These are phyloP conservation scores for Sporothrix inflata DNA, from an alignment of 2,329 filamentous ascomycete species.

Conservation along the genomic window DNA sequence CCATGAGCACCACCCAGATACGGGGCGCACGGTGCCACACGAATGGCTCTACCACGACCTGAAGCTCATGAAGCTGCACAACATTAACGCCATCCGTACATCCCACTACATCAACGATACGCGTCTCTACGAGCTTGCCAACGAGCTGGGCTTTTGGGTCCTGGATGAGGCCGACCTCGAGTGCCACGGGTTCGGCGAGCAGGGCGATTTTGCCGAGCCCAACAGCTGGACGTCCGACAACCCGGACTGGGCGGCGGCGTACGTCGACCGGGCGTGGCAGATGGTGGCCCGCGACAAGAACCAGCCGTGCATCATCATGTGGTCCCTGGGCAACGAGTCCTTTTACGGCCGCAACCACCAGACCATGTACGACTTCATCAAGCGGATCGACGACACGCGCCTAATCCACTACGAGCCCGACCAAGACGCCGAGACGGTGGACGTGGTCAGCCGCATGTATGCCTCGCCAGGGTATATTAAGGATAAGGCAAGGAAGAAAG, in stretches of 20 bases:
- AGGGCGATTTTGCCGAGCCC: slow-evolving; percentile 31
- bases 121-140: slow-evolving; percentile 61
- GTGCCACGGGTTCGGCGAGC: slow-evolving; percentile 38
- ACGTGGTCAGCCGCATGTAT: slow-evolving; percentile 68
- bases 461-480: slow-evolving; percentile 49
- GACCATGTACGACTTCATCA: slow-evolving; percentile 66
- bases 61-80: slow-evolving; percentile 69
- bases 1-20: slow-evolving; percentile 69
- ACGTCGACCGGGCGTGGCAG: slow-evolving; percentile 66
- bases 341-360: slow-evolving; percentile 67
- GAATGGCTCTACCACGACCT: slow-evolving; percentile 67
- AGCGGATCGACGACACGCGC: slow-evolving; percentile 56
- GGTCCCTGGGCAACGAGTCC: slow-evolving; percentile 69
- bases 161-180: slow-evolving; percentile 55
- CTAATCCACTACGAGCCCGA: slow-evolving; percentile 67
- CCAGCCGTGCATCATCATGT: slow-evolving; percentile 66
- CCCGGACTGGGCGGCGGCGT: slow-evolving; percentile 60
- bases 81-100: slow-evolving; percentile 70
- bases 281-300: slow-evolving; percentile 67
- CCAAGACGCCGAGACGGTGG: slow-evolving; percentile 56
- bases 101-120: slow-evolving; percentile 69
- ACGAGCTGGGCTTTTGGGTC: slow-evolving; percentile 67
- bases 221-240: slow-evolving; percentile 60
- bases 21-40: slow-evolving; percentile 64
- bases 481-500: slow-evolving; percentile 43